Conservation (phyloP, 2,329 filamentous ascomycete species). For the Cadophora malorum region DNA sequence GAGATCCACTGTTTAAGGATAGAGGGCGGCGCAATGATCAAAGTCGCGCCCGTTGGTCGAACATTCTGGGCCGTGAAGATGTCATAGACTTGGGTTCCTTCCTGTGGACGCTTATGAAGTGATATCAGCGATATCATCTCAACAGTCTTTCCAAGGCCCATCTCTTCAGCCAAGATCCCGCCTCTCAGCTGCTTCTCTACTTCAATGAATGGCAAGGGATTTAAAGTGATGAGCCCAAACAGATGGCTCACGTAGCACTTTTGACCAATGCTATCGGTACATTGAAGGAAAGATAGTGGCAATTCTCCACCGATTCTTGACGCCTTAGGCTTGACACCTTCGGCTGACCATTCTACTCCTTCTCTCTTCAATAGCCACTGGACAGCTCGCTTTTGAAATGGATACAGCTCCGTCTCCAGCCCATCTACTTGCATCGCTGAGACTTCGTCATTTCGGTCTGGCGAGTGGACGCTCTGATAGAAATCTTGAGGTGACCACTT, state of each 20-base stretch:
- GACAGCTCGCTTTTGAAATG: conserved; percentile 74
- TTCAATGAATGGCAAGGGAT: conserved; percentile 53
- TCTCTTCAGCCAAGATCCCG: conserved; percentile 72
- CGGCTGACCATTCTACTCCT: conserved; percentile 57
- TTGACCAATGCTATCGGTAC: conserved; percentile 54
- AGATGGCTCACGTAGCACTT: conserved; percentile 66
- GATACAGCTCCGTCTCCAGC: conserved; percentile 63
- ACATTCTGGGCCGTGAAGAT: conserved; percentile 52
- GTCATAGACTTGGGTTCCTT: conserved; percentile 44
- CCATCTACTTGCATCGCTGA: conserved; percentile 52
- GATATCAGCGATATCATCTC: conserved; percentile 76
- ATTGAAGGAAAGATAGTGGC: conserved; percentile 51
- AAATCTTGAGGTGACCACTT: conserved; percentile 63
- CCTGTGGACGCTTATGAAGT: conserved; percentile 57
- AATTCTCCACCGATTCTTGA: conserved; percentile 13
- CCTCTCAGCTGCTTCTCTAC: conserved; percentile 54
- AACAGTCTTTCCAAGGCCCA: conserved; percentile 83
- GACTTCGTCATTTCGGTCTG: conserved; percentile 52
- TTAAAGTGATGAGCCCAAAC: conserved; percentile 62
- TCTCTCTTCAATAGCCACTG: conserved; percentile 75
- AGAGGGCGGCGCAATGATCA: conserved; percentile 66
- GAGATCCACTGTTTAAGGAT: conserved; percentile 66
- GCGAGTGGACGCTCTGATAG: conserved; percentile 72
- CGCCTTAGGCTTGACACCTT: conserved; percentile 22
- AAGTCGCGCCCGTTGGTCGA: conserved; percentile 58